These are phyloP conservation scores for Pleurotus platypus DNA, from an alignment of 768 basidiomycete genomes.

Conservation along the genomic window DNA sequence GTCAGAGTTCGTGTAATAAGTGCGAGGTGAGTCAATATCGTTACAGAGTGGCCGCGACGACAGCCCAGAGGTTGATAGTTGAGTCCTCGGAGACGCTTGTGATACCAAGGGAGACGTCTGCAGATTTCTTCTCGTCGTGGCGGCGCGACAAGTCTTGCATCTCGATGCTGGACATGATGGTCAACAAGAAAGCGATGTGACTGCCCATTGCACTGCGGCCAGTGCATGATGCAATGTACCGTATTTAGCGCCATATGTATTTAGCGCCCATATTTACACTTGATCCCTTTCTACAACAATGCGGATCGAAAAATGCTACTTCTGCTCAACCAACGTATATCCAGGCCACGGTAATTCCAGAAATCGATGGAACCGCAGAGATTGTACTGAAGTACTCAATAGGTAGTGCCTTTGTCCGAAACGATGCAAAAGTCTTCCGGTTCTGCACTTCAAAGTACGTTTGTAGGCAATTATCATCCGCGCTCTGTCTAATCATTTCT, in stretches of 20 bases:
- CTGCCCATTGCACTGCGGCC: too few species aligned
- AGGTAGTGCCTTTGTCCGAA: slow-evolving; percentile 96
- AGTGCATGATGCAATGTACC: too few species aligned
- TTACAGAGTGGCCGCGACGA: neutral
- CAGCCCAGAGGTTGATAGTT: neutral
- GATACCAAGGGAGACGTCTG: too few species aligned
- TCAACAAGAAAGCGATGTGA: neutral
- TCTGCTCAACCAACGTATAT: slow-evolving; percentile 95
- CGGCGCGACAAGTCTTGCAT: slow-evolving; percentile 3
- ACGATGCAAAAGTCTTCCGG: slow-evolving; percentile 96
- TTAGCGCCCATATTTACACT: too few species aligned
- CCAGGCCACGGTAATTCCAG: slow-evolving; percentile 80
- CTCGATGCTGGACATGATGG: slow-evolving; percentile 5
- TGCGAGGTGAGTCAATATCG: neutral
- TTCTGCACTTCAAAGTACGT: slow-evolving; percentile 96
- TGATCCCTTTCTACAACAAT: slow-evolving; percentile 34
- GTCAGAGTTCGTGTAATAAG: neutral
- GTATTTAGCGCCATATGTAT: too few species aligned
- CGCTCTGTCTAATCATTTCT: neutral
- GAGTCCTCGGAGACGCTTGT: neutral
- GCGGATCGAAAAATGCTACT: slow-evolving; percentile 98
- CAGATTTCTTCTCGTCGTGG: neutral
- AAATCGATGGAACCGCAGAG: neutral
- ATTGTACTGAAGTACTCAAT: neutral
- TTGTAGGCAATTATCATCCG: neutral